A percentile compares a stretch with the other conserved stretches of the same genome.
phyloP scores from a whole-genome alignment of 768 basidiomycete genomes.

The Suillus weaverae region DNA sequence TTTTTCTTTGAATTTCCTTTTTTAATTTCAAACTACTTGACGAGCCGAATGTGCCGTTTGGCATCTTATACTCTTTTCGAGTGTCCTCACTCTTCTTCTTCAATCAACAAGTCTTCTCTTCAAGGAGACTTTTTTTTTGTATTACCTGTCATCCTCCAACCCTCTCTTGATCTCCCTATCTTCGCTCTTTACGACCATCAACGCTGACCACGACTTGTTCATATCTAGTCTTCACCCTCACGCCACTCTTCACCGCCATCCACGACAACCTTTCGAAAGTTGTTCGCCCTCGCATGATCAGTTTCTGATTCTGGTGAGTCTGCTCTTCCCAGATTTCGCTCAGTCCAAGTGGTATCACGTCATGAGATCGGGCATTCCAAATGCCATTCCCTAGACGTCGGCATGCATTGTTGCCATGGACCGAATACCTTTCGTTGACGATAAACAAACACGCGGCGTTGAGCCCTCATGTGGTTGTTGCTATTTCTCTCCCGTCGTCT shows the following conservation, averaged over 20 bases:
- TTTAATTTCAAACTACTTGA: constrained; percentile 14
- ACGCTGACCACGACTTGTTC: constrained; percentile 41
- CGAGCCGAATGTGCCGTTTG: constrained; percentile 18
- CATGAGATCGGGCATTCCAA: constrained; percentile 8
- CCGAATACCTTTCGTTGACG: not conserved
- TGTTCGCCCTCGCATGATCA: constrained; percentile 42
- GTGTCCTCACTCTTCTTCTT: constrained; percentile 23
- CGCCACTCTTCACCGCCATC: constrained; percentile 32
- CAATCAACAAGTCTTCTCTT: constrained; percentile 17
- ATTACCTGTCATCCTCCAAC: constrained; percentile 21
- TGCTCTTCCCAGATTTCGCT: not conserved
- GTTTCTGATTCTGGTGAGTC: constrained; percentile 40
- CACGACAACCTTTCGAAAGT: constrained; percentile 43
- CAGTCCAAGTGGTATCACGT: constrained; percentile 9
- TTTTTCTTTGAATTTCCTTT: constrained; percentile 14
- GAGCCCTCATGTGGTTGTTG: not conserved
- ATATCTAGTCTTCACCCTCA: constrained; percentile 28
- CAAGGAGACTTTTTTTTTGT: constrained; percentile 20
- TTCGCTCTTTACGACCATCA: constrained; percentile 32
- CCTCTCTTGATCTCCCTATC: constrained; percentile 23
- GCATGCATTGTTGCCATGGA: not conserved
- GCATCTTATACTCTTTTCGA: constrained; percentile 36
- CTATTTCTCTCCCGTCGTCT: not conserved
- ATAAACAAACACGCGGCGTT: not conserved
- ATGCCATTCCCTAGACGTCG: not conserved